Base-by-base conservation (phyloP, 441 rosid species). In the Croton laevigatus region DNA sequence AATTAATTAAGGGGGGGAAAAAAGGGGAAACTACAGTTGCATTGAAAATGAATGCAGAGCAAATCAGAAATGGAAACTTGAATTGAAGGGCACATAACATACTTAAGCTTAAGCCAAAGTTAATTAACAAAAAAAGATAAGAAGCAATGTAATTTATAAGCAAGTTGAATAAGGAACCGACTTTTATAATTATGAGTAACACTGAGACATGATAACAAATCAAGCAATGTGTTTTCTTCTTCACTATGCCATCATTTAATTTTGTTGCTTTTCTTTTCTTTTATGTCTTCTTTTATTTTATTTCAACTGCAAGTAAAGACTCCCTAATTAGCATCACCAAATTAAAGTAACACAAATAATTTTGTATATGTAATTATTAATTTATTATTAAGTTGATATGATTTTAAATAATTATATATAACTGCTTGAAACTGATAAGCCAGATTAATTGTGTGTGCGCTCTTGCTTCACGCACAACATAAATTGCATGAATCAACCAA, bases 111-210 rank as follows among this genome's bases (percentile, higher is more conserved):
- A 66, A 36, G 67, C 51, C 3, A 49, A 68, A 40, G 44, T 1
- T 37, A 27, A 27, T 6, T 23, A 14, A 34, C 19, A 13, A 3
- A 3, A 3, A 3, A 60, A 38, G 5, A 54, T 19, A 11, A 37
- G 67, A 11, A 58, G 73, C 23, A 60, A 53, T 13, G 54, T 19
- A 59, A 48, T 23, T 9, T 59, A 54, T 63, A 55, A 68, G 70
- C 61, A 69, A 68, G 36, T 62, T 57, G 7, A 63, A 0, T 16
- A 69, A 38, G 32, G 51, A 37, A 63, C 14, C 27, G 17, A 27
- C 19, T 19, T 34, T 64, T 42, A 5, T 13, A 48, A 20, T 69
- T 27, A 62, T 66, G 46, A n/a, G 34, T 66, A 5, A 27, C 71
- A 52, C 44, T 37, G 17, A 51, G 48, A 42, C 20, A 54, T 51